Evolutionary conservation across 257 asterid species (phyloP).

Genomic region (Fraxinus quadrangulata): DNA sequence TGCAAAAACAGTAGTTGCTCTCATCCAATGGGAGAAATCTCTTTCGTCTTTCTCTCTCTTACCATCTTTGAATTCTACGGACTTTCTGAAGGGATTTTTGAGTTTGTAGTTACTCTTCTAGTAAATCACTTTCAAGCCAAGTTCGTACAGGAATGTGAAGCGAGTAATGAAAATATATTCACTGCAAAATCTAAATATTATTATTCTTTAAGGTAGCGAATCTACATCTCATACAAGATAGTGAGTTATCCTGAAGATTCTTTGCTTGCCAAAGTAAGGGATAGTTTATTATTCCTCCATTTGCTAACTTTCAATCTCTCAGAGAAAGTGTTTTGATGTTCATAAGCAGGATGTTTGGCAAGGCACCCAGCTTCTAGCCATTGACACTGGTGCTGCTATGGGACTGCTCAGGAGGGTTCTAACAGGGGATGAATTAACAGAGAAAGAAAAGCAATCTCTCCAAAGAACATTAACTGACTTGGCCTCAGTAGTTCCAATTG

Average conservation of each 20-base stretch:
- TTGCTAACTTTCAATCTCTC: background rate
- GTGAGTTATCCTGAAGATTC: background rate
- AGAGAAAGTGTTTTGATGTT: conserved; percentile 2
- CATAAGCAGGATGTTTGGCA: conserved; percentile 84
- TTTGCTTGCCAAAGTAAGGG: conserved; percentile 16
- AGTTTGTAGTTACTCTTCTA: background rate
- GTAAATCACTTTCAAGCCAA: background rate
- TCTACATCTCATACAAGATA: background rate
- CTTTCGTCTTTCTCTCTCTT: no score
- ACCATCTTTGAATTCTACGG: no score
- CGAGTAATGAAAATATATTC: background rate
- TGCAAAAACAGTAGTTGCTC: background rate
- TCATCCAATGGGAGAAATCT: background rate
- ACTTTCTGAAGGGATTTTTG: background rate
- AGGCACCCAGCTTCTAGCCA: conserved; percentile 98
- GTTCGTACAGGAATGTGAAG: background rate
- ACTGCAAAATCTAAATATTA: background rate
- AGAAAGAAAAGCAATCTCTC: conserved; percentile 92
- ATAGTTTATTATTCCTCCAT: background rate
- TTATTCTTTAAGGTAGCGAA: background rate
- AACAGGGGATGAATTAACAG: conserved; percentile 82
- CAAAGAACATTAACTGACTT: conserved; percentile 88
- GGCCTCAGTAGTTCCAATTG: conserved; percentile 94
- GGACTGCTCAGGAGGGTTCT: conserved; percentile 72
- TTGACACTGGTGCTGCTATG: conserved; percentile 85